Evolutionary conservation across 169 alveolate genomes (phyloP).

Genomic region (Cryptosporidium andersoni): DNA sequence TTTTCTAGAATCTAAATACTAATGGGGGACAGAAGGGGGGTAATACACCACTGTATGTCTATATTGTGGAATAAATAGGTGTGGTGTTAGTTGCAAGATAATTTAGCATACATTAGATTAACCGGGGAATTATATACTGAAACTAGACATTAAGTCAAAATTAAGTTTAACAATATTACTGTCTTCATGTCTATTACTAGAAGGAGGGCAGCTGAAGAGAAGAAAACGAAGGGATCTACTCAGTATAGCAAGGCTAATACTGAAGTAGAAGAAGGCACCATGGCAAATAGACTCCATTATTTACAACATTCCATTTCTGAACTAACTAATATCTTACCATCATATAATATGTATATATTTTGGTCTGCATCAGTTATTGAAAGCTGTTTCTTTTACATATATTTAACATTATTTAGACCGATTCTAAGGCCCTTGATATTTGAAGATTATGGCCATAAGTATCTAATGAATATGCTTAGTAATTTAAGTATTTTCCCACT

Average conservation of each 20-base stretch:
- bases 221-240: conserved; percentile 7
- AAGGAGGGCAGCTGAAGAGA: conserved; percentile 54
- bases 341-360: conserved; percentile 17
- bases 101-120: too few species aligned
- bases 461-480: conserved; percentile 16
- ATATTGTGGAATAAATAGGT: too few species aligned
- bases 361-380: conserved; percentile 44
- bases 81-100: too few species aligned
- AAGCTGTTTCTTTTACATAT: conserved; percentile 64
- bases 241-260: background rate
- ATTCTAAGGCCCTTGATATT: conserved; percentile 42
- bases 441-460: conserved; percentile 60
- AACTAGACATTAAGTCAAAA: too few species aligned
- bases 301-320: too few species aligned
- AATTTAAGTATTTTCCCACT: conserved; percentile 6
- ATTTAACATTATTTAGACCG: conserved; percentile 49
- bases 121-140: too few species aligned
- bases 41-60: too few species aligned
- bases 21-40: too few species aligned
- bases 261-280: conserved; percentile 9
- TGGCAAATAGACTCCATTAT: too few species aligned
- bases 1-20: too few species aligned
- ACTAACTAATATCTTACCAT: conserved; percentile 8
- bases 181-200: conserved; percentile 42
- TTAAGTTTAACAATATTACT: too few species aligned